Evolutionary conservation across 345 rosid species (phyloP).

Genomic region (Gynandropsis gynandra): DNA sequence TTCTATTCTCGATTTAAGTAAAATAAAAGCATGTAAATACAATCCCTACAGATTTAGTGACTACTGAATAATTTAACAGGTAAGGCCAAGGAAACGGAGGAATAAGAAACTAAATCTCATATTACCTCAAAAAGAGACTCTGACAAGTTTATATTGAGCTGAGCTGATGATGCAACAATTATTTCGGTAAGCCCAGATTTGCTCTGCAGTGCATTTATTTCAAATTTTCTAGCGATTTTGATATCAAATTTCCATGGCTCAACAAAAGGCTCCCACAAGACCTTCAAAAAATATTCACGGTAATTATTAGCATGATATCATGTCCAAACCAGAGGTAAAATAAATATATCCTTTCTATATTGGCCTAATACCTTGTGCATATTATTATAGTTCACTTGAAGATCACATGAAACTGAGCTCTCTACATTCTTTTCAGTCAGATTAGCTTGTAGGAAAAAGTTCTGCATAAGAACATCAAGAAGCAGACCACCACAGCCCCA

Average conservation of each 20-base stretch:
- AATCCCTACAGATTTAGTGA: slow-evolving; percentile 6
- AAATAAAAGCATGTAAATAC: background rate
- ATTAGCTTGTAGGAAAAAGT: slow-evolving; percentile 37
- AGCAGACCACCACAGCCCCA: slow-evolving; percentile 85
- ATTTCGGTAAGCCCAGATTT: slow-evolving; percentile 49
- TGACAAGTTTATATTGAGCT: slow-evolving; percentile 70
- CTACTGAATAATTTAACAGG: background rate
- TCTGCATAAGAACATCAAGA: slow-evolving; percentile 57
- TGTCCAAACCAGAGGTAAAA: slow-evolving; percentile 9
- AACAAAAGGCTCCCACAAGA: slow-evolving; percentile 82
- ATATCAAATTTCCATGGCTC: slow-evolving; percentile 85
- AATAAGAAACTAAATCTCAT: slow-evolving; percentile 11
- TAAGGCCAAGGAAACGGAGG: too few species aligned
- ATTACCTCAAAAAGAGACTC: slow-evolving; percentile 80
- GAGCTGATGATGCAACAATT: slow-evolving; percentile 49
- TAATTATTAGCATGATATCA: slow-evolving; percentile 17
- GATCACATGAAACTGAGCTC: slow-evolving; percentile 45
- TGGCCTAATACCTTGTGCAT: slow-evolving; percentile 59
- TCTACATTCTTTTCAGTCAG: slow-evolving; percentile 39
- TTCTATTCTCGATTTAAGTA: too few species aligned
- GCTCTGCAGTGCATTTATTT: slow-evolving; percentile 46
- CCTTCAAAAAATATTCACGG: slow-evolving; percentile 35
- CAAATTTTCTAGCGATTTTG: slow-evolving; percentile 38
- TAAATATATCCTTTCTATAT: slow-evolving; percentile 8
- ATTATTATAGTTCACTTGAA: slow-evolving; percentile 78